Evolutionary conservation across 345 rosid genomes (phyloP).

Genomic region (Citrus glauca): DNA sequence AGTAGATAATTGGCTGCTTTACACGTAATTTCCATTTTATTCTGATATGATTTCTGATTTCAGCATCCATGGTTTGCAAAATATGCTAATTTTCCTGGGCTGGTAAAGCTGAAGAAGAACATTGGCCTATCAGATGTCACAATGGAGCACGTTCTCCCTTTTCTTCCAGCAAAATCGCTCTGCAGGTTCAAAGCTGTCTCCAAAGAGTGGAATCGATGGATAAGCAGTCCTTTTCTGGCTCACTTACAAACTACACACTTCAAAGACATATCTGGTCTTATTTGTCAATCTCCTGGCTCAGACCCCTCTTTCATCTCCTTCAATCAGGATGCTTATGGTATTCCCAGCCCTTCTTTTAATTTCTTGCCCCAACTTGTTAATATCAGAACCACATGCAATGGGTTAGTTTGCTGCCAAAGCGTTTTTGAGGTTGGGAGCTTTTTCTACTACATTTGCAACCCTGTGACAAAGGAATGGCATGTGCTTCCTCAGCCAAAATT

Average conservation of each 20-base stretch:
- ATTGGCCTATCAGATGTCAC: slow-evolving; percentile 16
- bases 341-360: slow-evolving; percentile 24
- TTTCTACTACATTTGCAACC: slow-evolving; percentile 48
- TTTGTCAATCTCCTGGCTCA: slow-evolving; percentile 24
- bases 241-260: slow-evolving; percentile 32
- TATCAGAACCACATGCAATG: slow-evolving; percentile 29
- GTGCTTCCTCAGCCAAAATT: slow-evolving; percentile 27
- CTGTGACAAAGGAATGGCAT: slow-evolving; percentile 33
- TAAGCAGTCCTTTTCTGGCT: slow-evolving; percentile 33
- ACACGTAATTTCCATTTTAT: background rate
- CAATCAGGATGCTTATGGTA: slow-evolving; percentile 22
- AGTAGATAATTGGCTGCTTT: background rate
- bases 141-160: slow-evolving; percentile 25
- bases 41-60: background rate
- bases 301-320: slow-evolving; percentile 27
- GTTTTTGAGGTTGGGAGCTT: background rate
- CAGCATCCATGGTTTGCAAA: background rate
- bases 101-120: background rate
- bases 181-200: slow-evolving; percentile 39
- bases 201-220: slow-evolving; percentile 34
- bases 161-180: slow-evolving; percentile 43
- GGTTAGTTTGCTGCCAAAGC: slow-evolving; percentile 40
- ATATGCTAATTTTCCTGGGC: background rate
- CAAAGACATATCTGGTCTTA: slow-evolving; percentile 34
- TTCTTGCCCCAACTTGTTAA: slow-evolving; percentile 30